Base-by-base conservation (phyloP, 2,329 filamentous ascomycete species). In the Paecilomyces sp. region DNA sequence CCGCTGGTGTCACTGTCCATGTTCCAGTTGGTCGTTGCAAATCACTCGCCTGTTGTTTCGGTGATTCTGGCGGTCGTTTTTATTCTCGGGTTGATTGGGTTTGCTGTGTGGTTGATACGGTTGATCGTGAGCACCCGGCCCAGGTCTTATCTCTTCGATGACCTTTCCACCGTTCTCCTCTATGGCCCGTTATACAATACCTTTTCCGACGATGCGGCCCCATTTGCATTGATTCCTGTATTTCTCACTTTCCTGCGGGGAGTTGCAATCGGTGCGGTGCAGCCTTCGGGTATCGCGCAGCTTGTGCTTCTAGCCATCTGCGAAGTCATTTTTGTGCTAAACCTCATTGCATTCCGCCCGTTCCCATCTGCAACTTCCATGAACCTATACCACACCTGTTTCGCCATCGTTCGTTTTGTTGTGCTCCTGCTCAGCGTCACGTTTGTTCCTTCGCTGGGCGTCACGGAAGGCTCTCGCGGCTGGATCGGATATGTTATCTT, bases 181-280 rank as follows among this genome's bases (percentile, higher is more conserved):
- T 97, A 96, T 67, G 94, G 94, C 0, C 91, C 94, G 4, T 80
- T 99, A 7, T 99, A 99, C 76, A 99, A 99, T 76, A 99, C 94
- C 0, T 97, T 96, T 73, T 94, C 90, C 25, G 94, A 99, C 72
- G 90, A 93, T 71, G 91, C 92, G 0, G 91, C 93, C 7, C 87
- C 91, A 0, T 99, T 96, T 74, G 92, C 93, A 6, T 82, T 96
- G 51, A 87, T 97, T 22, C 92, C 93, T 0, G 86, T 96, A 15
- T 79, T 95, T 34, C 80, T 97, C 61, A 96, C 89, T 3, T 87
- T 96, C 70, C 79, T 96, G 60, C 88, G 93, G 34, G 93, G 92
- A 60, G 87, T 97, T 64, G 91, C 92, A 22, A 90, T 99, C 66
- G 94, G 94, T 31, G 94, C 92, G 18, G 87, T 97, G 13, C 94